Evolutionary conservation across 805 yeast genomes (phyloP), one percentile per base, ranked within the genome.

Genomic region (Teunomyces stri): DNA sequence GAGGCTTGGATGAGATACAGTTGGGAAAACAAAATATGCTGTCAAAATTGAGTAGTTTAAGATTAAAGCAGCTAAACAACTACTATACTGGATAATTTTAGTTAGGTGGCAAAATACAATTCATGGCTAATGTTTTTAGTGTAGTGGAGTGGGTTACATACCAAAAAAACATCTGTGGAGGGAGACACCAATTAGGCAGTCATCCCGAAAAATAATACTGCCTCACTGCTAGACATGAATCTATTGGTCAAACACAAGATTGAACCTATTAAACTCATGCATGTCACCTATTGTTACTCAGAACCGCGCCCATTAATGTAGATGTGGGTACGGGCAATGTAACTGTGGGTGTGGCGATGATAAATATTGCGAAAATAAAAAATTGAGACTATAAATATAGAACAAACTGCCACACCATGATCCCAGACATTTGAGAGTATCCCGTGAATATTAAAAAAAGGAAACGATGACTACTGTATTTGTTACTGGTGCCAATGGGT

Each of bases 401-500:
- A 16, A 9, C 16, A 13, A 13, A 13, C 34, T 13, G 18, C 34
- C 16, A 15, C 7, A 13, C 18, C 3, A 13, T 25, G 27, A 25
- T 5, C 7, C 25, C 7, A 21, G 7, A 21, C 25, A 21, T 21
- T 25, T 25, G 27, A 25, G 27, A 9, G 27, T 25, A 25, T 25
- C 27, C 27, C 11, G 27, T 25, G 27, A 25, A 25, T 25, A 25
- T 25, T 21, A 5, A 1, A 6, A 25, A 25, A 25, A 18, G 4
- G 20, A 37, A 12, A n/a, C n/a, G 12, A 37, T 37, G 40, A 6
- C 30, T 12, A 34, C 44, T 15, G 35, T 44, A n/a, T 69, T 78
- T 41, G 74, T 79, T 39, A 64, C 83, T 6, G 84, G 84, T 18
- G 81, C 81, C 18, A 65, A 74, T 6, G 84, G 84, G 4, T 79